Base-by-base conservation (phyloP, 352 stramenopile species). In the Blastocystis sp. region DNA sequence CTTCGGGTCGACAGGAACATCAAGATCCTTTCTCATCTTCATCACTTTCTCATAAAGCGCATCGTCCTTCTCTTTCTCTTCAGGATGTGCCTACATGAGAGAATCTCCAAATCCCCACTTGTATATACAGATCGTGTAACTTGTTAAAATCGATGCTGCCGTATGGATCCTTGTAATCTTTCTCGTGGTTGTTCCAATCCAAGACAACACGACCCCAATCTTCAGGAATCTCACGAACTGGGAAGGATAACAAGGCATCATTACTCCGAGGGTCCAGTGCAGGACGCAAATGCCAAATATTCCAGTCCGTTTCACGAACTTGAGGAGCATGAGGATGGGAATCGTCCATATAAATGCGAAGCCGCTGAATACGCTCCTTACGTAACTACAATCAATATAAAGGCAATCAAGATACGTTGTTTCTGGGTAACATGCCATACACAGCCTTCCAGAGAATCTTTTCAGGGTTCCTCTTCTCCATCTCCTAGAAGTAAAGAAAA, bases 361-460 rank as follows among this genome's bases (percentile, higher is more conserved):
- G 65, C 74, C 77, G 35, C 24, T 87, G 35, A 39, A 87, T 87
- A 21, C 77, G 12, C 12, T 78, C 77, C 56, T 87, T 29, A 7
- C 77, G 59, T 37, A 87, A 46, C 77, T 87, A 54, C 6, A 27
- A 63, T 46, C 4, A 75, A 35, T 24, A 11, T 1, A 7, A 32
- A 24, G 21, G 6, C 6, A 32, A 21, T 61, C 35, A 16, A 9
- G 29, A 11, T 77, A 87, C 77, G 1, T 77, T 32, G 32, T 87
- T 87, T 29, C 74, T 78, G 5, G 77, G 77, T n/a, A 87, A 46
- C 77, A 87, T 87, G n/a, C 77, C 77, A 46, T 87, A 87, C 4
- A 87, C 77, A 1, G 77, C 77, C 29, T 87, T 77, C 65, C 65
- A 74, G 16, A 87, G 49, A 29, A 87, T 87, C 32, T 56, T 56